A percentile compares a stretch with the other conserved stretches of the same genome.
Conservation (phyloP, 2,329 filamentous ascomycete species). For the Trichothecium roseum region DNA sequence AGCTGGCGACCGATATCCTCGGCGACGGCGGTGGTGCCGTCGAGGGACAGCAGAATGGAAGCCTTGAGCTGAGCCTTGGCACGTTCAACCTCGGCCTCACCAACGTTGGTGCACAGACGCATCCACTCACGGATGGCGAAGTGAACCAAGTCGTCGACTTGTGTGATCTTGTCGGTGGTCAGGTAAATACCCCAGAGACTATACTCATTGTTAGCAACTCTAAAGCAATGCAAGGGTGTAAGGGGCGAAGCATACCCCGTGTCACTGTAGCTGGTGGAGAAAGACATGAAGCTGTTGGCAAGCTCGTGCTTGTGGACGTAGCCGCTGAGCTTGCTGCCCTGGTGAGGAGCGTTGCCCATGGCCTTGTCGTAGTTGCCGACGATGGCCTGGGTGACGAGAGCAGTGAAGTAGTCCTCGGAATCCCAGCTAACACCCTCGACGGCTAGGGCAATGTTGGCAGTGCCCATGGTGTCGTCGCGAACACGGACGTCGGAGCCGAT, state of each 20-base stretch:
- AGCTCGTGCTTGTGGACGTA: constrained; percentile 91
- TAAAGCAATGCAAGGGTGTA: neutral
- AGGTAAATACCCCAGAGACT: constrained; percentile 99
- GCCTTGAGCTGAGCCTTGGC: constrained; percentile 99
- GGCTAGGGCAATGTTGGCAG: constrained; percentile 95
- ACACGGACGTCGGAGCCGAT: constrained; percentile 92
- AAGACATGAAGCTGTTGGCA: constrained; percentile 99
- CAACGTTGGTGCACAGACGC: constrained; percentile 81
- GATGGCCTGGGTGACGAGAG: constrained; percentile 92
- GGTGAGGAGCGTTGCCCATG: constrained; percentile 93
- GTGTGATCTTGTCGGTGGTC: constrained; percentile 78
- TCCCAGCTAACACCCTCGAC: constrained; percentile 99
- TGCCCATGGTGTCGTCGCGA: constrained; percentile 90
- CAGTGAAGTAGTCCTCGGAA: constrained; percentile 98
- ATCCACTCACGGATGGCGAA: constrained; percentile 98
- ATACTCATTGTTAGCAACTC: constrained; percentile 13
- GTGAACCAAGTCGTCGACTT: constrained; percentile 91
- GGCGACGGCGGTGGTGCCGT: constrained; percentile 92
- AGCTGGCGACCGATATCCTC: constrained; percentile 99
- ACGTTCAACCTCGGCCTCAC: constrained; percentile 85
- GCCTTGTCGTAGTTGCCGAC: constrained; percentile 99
- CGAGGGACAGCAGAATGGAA: constrained; percentile 90
- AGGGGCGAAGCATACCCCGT: constrained; percentile 63
- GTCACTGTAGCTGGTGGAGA: constrained; percentile 98
- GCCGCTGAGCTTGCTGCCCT: constrained; percentile 95